Percentiles rank a stretch among this genome's conserved stretches.
Conservation (phyloP, 352 stramenopile genomes). For the Phytophthora litchii region DNA sequence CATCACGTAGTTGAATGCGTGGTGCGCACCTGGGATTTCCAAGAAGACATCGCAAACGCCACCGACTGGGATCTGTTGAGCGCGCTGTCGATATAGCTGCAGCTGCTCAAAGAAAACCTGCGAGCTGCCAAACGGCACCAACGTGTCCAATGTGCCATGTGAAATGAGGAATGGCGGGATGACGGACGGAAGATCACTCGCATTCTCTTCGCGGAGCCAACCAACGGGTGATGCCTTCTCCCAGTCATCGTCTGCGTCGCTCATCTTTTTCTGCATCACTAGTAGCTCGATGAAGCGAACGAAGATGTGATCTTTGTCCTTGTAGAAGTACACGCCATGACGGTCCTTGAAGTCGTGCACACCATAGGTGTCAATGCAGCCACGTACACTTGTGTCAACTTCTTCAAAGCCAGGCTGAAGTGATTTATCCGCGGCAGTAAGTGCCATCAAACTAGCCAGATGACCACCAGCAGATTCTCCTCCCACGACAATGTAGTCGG, state of each 20-base stretch:
- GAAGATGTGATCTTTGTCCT: conserved; percentile 64
- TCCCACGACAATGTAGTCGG: conserved; percentile 70
- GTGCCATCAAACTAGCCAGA: conserved; percentile 67
- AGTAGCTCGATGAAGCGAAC: conserved; percentile 70
- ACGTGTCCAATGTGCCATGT: conserved; percentile 69
- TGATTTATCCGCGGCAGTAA: conserved; percentile 66
- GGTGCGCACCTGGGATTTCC: conserved; percentile 59
- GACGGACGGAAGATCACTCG: conserved; percentile 27
- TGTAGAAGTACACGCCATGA: conserved; percentile 63
- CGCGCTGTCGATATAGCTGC: conserved; percentile 40
- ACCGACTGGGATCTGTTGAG: conserved; percentile 12
- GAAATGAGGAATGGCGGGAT: conserved; percentile 82
- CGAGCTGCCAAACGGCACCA: conserved; percentile 79
- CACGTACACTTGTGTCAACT: conserved; percentile 75
- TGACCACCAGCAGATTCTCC: conserved; percentile 78
- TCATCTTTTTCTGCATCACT: conserved; percentile 73
- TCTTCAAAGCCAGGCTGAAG: conserved; percentile 81
- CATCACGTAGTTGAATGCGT: conserved; percentile 80
- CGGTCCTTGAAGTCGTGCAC: conserved; percentile 82
- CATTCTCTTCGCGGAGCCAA: conserved; percentile 51
- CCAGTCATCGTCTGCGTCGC: conserved; percentile 46
- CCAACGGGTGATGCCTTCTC: conserved; percentile 64
- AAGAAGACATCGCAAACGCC: conserved; percentile 69
- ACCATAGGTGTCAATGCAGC: conserved; percentile 76
- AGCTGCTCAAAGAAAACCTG: conserved; percentile 70